Conservation (phyloP, 2,329 filamentous ascomycete species). For the Coniochaeta prunicola region DNA sequence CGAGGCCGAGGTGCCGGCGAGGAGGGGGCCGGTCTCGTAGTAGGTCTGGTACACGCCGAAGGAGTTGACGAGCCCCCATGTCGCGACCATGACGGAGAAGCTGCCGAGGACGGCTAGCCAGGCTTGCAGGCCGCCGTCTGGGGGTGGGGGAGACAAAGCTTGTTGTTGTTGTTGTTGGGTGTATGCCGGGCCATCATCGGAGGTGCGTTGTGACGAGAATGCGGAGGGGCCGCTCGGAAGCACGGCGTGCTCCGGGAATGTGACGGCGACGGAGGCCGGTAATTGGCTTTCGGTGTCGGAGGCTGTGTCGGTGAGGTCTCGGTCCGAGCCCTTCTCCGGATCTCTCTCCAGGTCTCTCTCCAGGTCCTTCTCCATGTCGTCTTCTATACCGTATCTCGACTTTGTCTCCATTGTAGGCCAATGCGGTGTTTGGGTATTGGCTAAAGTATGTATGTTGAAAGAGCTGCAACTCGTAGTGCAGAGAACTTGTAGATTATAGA, state of each 20-base stretch:
- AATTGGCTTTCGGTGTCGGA: background rate
- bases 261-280: background rate
- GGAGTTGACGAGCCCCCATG: constrained; percentile 34
- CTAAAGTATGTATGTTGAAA: no score
- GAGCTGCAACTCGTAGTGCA: no score
- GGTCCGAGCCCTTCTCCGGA: background rate
- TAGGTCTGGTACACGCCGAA: constrained; percentile 39
- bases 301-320: background rate
- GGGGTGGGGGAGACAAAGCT: constrained; percentile 2
- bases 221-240: no score
- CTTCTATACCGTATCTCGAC: background rate
- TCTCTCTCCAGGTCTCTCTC: background rate
- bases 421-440: no score
- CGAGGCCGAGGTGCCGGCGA: constrained; percentile 23
- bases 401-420: no score
- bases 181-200: no score
- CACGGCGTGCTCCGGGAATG: background rate
- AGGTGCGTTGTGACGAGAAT: no score
- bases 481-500: no score
- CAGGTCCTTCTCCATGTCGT: background rate
- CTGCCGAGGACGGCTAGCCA: constrained; percentile 33
- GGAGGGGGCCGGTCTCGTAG: constrained; percentile 31
- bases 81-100: constrained; percentile 25
- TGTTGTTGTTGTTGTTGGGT: background rate
- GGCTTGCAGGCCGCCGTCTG: constrained; percentile 27